Conservation (phyloP, 805 yeast species). For the Yamadazyma phyllophila region DNA sequence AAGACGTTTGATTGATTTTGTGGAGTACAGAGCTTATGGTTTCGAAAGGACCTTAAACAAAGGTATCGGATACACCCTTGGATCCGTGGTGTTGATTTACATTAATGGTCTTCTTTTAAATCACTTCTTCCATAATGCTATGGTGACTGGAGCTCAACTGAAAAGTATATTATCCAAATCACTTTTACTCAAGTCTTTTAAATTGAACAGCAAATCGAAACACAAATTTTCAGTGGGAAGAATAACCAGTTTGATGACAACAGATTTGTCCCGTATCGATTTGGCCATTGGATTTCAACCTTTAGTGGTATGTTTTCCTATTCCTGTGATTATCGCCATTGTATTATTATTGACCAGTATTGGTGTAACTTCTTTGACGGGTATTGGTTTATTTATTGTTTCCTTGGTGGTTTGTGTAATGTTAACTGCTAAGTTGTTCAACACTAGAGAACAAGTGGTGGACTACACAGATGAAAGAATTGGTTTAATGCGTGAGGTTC, state of each 20-base stretch:
- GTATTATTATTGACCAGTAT: slow-evolving; percentile 33
- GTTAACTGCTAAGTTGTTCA: slow-evolving; percentile 33
- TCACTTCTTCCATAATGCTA: slow-evolving; percentile 42
- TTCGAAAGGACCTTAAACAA: slow-evolving; percentile 42
- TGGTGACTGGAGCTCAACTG: slow-evolving; percentile 42
- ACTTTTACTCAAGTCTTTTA: slow-evolving; percentile 38
- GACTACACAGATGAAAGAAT: slow-evolving; percentile 42
- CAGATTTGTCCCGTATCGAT: slow-evolving; percentile 44
- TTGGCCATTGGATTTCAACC: slow-evolving; percentile 45
- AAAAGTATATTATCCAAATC: slow-evolving; percentile 41
- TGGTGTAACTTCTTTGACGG: slow-evolving; percentile 41
- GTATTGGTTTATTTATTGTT: slow-evolving; percentile 39
- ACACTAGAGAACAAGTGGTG: slow-evolving; percentile 34
- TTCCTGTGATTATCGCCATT: slow-evolving; percentile 40
- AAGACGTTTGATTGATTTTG: slow-evolving; percentile 60
- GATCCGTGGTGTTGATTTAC: slow-evolving; percentile 56
- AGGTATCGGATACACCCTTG: slow-evolving; percentile 79
- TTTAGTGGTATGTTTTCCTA: slow-evolving; percentile 39
- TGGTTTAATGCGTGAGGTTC: slow-evolving; percentile 41
- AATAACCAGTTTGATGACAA: slow-evolving; percentile 40
- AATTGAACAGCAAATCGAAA: slow-evolving; percentile 31
- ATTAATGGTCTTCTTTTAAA: slow-evolving; percentile 39
- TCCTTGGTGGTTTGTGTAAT: slow-evolving; percentile 34
- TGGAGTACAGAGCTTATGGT: slow-evolving; percentile 46
- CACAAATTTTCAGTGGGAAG: slow-evolving; percentile 37